Percentiles rank a stretch among this genome's conserved stretches.
Conservation (phyloP, 192 early-diverging fungal species). For the Dispira parvispora region DNA sequence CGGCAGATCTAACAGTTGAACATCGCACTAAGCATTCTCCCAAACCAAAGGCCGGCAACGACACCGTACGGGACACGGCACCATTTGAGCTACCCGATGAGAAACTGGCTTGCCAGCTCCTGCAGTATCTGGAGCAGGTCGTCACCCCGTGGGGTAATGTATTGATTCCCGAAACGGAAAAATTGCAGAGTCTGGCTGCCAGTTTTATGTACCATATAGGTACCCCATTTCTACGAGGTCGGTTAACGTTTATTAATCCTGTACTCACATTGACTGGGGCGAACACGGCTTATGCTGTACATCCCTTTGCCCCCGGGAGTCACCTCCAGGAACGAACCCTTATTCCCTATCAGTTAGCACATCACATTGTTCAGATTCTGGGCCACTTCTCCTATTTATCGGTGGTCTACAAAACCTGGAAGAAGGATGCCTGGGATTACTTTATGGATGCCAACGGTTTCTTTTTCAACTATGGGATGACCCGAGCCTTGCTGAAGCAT, state of each 20-base stretch:
- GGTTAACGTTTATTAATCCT: constrained; percentile 4
- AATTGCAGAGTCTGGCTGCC: constrained; percentile 2
- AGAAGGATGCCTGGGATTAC: constrained; percentile 10
- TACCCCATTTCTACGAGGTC: constrained; percentile 7
- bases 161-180: constrained; percentile 8
- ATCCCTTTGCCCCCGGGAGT: not conserved
- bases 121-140: not conserved
- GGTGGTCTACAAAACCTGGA: constrained; percentile 2
- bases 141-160: not conserved
- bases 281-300: not conserved
- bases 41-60: constrained; percentile 15
- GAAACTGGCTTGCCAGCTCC: not conserved
- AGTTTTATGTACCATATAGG: constrained; percentile 3
- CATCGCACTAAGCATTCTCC: too few relatives aligned
- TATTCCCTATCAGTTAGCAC: not conserved
- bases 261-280: not conserved
- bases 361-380: not conserved
- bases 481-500: constrained; percentile 21
- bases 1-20: not conserved
- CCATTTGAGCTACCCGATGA: constrained; percentile 4
- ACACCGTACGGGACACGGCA: constrained; percentile 19
- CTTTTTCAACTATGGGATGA: constrained; percentile 20
- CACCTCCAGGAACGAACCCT: not conserved
- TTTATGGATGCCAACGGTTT: constrained; percentile 4
- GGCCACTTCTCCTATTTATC: not conserved